Evolutionary conservation across 2,329 filamentous ascomycete genomes (phyloP).

Genomic region (Pezicula carpinea): DNA sequence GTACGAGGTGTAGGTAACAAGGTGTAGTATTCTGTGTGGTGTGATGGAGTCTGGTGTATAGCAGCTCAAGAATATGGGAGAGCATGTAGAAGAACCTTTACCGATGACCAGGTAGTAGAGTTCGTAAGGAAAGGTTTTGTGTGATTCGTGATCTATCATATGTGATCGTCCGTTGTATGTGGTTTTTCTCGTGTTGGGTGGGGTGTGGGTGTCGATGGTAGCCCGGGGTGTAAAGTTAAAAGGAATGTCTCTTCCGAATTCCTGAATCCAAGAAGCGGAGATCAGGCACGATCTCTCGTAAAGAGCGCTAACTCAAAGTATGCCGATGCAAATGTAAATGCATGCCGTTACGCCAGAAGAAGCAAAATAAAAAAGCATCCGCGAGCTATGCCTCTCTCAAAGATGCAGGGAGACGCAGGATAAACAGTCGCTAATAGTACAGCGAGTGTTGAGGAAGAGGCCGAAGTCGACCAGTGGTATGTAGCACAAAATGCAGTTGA

Average conservation of each 20-base stretch:
- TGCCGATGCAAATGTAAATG: constrained; percentile 21
- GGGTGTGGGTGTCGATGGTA: background rate
- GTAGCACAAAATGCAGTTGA: background rate
- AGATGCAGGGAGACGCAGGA: constrained; percentile 10
- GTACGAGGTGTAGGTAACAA: background rate
- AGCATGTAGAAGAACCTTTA: constrained; percentile 1
- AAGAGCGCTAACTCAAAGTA: constrained; percentile 20
- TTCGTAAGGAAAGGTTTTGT: background rate
- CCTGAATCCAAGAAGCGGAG: constrained; percentile 26
- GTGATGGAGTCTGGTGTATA: background rate
- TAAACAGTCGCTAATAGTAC: background rate
- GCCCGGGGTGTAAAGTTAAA: constrained; percentile 4
- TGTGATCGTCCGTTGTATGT: background rate
- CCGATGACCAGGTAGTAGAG: background rate
- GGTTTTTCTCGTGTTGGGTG: background rate
- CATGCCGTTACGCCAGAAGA: constrained; percentile 23
- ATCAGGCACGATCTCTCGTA: background rate
- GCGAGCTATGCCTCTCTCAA: constrained; percentile 14
- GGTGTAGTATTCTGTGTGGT: background rate
- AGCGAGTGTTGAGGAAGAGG: constrained; percentile 3
- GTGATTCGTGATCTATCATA: background rate
- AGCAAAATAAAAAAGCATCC: background rate
- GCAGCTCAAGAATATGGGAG: background rate
- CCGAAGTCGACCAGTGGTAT: background rate
- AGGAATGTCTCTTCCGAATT: constrained; percentile 25